phyloP scores from a whole-genome alignment of 2,329 filamentous ascomycete genomes.

The Dactylellina parvicollis region DNA sequence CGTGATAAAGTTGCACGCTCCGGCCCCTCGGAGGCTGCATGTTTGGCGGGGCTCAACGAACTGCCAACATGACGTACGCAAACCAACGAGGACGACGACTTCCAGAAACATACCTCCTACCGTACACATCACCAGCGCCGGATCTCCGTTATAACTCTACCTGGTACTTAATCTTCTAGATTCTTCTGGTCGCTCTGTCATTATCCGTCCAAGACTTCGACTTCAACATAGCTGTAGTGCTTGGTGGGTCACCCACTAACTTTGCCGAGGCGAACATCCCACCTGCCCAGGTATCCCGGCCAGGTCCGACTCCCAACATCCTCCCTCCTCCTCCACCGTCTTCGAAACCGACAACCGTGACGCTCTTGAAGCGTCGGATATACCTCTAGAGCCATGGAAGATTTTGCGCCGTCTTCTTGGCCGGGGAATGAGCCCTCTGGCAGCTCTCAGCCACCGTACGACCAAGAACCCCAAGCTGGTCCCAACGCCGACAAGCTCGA shows the following conservation, averaged over 20 bases:
- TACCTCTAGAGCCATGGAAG: conserved; percentile 23
- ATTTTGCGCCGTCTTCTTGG: conserved; percentile 47
- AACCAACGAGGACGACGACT: conserved; percentile 4
- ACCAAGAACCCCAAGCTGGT: conserved; percentile 58
- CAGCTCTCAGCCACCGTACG: conserved; percentile 52
- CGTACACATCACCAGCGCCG: background rate
- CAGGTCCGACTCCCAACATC: conserved; percentile 8
- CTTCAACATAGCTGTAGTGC: background rate
- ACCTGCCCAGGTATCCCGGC: conserved; percentile 18
- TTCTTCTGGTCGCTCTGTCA: background rate
- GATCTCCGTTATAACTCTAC: background rate
- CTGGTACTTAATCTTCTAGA: background rate
- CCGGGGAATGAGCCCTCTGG: conserved; percentile 27
- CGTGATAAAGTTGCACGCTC: background rate
- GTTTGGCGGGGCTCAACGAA: conserved; percentile 36
- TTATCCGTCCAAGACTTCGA: background rate
- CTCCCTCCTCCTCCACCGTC: background rate
- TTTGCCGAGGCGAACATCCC: conserved; percentile 40
- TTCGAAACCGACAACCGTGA: background rate
- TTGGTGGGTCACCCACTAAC: background rate
- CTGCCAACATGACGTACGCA: conserved; percentile 43
- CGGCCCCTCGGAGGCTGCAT: background rate
- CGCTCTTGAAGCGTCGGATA: background rate
- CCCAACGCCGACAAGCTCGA: conserved; percentile 64
- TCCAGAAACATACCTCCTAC: conserved; percentile 3